phyloP scores from a whole-genome alignment of 257 asterid species.

The Gentiana straminea region DNA sequence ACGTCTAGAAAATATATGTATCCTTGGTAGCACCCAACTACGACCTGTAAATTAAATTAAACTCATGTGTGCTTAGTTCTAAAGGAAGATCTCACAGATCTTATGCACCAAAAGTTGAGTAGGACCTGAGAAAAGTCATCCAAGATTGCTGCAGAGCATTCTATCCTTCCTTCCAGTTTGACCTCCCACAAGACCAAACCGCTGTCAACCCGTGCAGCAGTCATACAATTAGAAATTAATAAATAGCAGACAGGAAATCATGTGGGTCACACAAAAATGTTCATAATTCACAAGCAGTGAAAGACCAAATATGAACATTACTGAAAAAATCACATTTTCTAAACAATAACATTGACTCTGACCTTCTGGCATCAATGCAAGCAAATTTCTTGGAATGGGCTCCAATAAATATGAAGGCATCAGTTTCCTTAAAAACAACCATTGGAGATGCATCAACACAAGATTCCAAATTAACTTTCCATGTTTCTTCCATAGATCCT shows the following conservation, averaged over 20 bases:
- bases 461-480: conserved; percentile 72
- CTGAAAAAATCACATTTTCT: too few relatives aligned
- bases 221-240: background rate
- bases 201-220: conserved; percentile 22
- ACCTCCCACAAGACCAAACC: conserved; percentile 72
- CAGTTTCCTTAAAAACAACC: conserved; percentile 47
- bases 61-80: background rate
- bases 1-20: conserved; percentile 60
- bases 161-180: conserved; percentile 68
- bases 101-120: conserved; percentile 9
- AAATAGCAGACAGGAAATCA: background rate
- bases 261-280: background rate
- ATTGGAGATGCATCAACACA: conserved; percentile 98
- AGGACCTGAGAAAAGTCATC: conserved; percentile 77
- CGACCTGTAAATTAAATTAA: conserved; percentile 39
- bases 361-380: conserved; percentile 69
- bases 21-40: conserved; percentile 86
- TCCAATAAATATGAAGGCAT: conserved; percentile 58
- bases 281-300: too few relatives aligned
- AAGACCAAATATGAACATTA: too few relatives aligned
- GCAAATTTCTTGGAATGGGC: conserved; percentile 79
- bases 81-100: conserved; percentile 5
- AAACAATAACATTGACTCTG: conserved; percentile 1
- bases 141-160: conserved; percentile 80
- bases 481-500: conserved; percentile 40